Conservation (phyloP, 179 eudicot genomes). For the Beta corolliflora region DNA sequence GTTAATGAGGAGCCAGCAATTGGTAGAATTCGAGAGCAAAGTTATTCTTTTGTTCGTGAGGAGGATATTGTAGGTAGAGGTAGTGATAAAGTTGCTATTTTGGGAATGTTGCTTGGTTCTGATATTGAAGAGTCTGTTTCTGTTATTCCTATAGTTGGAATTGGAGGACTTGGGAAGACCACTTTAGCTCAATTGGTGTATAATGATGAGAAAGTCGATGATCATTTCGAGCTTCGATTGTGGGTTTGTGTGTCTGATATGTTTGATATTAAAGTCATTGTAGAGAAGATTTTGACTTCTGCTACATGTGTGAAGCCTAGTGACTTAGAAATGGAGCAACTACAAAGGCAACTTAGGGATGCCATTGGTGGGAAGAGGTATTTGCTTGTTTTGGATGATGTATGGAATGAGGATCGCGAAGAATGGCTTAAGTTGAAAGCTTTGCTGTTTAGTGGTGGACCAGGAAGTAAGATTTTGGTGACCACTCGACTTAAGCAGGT, state of each 20-base stretch:
- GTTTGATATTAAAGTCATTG: constrained; percentile 20
- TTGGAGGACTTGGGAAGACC: constrained; percentile 12
- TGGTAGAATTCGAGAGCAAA: constrained; percentile 18
- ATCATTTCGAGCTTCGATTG: constrained; percentile 12
- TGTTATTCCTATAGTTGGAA: constrained; percentile 15
- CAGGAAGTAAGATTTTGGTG: constrained; percentile 33
- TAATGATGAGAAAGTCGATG: constrained; percentile 1
- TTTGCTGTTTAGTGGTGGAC: constrained; percentile 24
- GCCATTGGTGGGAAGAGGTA: constrained; percentile 26
- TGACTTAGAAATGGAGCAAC: constrained; percentile 18
- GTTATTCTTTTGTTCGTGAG: constrained; percentile 18
- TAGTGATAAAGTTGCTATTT: constrained; percentile 5
- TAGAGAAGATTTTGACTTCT: constrained; percentile 2
- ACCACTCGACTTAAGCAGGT: constrained; percentile 36
- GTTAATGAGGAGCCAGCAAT: background rate
- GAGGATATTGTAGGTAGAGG: constrained; percentile 27
- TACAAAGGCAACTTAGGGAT: constrained; percentile 25
- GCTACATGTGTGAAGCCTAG: background rate
- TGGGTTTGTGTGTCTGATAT: constrained; percentile 16
- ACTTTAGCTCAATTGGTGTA: constrained; percentile 18
- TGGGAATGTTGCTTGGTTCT: constrained; percentile 9
- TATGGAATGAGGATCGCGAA: constrained; percentile 31
- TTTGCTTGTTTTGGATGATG: constrained; percentile 41
- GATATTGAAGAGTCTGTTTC: background rate
- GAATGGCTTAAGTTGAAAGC: constrained; percentile 29